Evolutionary conservation across 2,329 filamentous ascomycete genomes (phyloP).

Genomic region (Gyromitra esculenta): DNA sequence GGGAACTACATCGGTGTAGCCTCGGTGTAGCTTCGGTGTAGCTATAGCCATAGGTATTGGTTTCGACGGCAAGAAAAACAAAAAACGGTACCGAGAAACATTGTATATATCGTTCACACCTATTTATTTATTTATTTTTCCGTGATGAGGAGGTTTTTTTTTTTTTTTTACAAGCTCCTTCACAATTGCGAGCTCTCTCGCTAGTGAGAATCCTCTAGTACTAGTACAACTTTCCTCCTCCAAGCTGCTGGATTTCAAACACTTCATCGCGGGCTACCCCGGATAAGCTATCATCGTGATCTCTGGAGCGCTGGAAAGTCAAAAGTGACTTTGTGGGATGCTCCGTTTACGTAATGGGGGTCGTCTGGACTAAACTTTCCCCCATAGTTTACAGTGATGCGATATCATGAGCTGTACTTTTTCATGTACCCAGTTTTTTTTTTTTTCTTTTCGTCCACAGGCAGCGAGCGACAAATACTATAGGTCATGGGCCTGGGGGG

Average conservation of each 20-base stretch:
- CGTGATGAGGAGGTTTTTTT: too few species aligned
- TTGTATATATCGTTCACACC: neutral
- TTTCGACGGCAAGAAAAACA: neutral
- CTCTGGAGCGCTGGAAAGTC: neutral
- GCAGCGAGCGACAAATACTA: conserved; percentile 17
- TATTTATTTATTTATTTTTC: neutral
- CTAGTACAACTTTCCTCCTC: too few species aligned
- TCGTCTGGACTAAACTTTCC: conserved; percentile 4
- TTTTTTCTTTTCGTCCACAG: neutral
- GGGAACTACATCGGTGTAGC: neutral
- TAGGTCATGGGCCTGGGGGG: conserved; percentile 1
- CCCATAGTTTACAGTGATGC: conserved; percentile 1
- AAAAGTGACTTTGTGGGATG: neutral
- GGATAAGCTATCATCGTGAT: neutral
- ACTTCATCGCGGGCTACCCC: neutral
- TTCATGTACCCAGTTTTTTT: conserved; percentile 10
- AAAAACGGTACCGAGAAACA: neutral
- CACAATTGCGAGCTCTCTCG: neutral
- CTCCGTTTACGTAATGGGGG: conserved; percentile 18
- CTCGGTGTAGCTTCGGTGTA: too few species aligned
- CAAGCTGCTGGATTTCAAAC: neutral
- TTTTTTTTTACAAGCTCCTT: neutral
- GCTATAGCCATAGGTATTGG: too few species aligned
- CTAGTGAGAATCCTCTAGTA: too few species aligned
- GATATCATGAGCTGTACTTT: conserved; percentile 30